Evolutionary conservation across 2,329 filamentous ascomycete species (phyloP), one percentile per base, ranked within the genome.

Genomic region (Cadophora sp.): DNA sequence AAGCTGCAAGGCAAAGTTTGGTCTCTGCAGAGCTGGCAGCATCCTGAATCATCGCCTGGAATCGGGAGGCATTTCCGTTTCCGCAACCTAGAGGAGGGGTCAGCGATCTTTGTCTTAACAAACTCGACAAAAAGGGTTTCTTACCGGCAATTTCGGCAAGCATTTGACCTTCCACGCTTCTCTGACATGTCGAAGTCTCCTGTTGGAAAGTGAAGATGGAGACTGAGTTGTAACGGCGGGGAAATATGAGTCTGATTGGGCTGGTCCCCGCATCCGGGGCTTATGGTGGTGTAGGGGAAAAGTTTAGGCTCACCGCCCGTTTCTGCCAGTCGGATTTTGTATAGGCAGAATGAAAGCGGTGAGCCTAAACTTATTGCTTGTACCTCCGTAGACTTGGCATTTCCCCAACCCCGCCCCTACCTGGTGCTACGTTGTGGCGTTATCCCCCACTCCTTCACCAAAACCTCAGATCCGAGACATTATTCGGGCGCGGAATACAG

Each of bases 141-240:
- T 16, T 69, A 70, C 66, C 68, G 56, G 61, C 66, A 70, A 62
- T 56, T 68, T 22, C 58, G 67, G 46, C 68, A 70, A 12, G 68
- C 68, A 43, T 37, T 48, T 29, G 65, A 63, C 48, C 68, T 65
- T 26, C 53, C 68, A 29, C 68, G 68, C 37, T 68, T 69, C 16
- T 55, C 56, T 14, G 46, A 55, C 64, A 69, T 62, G 8, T 8
- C 26, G 3, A 12, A 53, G 1, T 53, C 4, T 53, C 50, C 50
- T 11, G 26, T 4, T 26, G 14, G 56, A 55, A 37, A 22, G 27
- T 27, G 19, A 37, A 19, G 29, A 43, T 48, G 34, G 26, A 37
- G 29, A 19, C n/a, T 34, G n/a, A 40, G 19, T n/a, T 37, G 22
- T 14, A 2, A n/a, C 31, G 29, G 56, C 34, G 66, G 64, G 22